Conservation (phyloP, 805 yeast species). For the Saturnispora zaruensis region DNA sequence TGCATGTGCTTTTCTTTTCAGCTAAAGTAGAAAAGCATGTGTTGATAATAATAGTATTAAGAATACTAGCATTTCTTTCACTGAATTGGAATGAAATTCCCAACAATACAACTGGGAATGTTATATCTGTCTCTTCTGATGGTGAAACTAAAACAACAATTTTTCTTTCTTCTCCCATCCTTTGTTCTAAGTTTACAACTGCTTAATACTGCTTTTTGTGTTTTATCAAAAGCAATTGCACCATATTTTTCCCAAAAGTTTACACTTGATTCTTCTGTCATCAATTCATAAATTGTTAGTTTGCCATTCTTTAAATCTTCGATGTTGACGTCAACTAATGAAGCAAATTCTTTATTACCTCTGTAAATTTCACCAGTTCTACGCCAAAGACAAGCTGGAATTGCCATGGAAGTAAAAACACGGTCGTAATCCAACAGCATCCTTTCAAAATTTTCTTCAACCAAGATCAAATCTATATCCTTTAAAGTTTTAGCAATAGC, state of each 20-base stretch:
- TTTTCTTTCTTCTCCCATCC: slow-evolving; percentile 70
- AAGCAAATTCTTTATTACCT: slow-evolving; percentile 94
- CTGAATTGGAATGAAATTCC: slow-evolving; percentile 80
- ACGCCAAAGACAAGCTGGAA: slow-evolving; percentile 96
- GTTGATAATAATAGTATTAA: no score
- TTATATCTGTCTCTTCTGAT: slow-evolving; percentile 87
- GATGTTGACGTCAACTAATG: slow-evolving; percentile 78
- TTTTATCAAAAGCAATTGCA: slow-evolving; percentile 90
- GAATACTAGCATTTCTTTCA: no score
- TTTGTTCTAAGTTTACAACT: slow-evolving; percentile 80
- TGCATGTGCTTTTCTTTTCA: neutral
- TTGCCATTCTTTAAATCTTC: slow-evolving; percentile 91
- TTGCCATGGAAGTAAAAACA: slow-evolving; percentile 94
- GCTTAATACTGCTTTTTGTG: slow-evolving; percentile 89
- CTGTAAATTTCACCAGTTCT: slow-evolving; percentile 94
- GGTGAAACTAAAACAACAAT: slow-evolving; percentile 92
- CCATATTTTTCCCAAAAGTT: slow-evolving; percentile 98
- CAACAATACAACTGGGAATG: slow-evolving; percentile 93
- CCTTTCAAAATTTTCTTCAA: slow-evolving; percentile 89
- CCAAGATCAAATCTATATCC: slow-evolving; percentile 84
- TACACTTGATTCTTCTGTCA: slow-evolving; percentile 94
- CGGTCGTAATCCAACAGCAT: slow-evolving; percentile 90
- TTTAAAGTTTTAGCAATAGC: slow-evolving; percentile 85
- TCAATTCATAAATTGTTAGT: slow-evolving; percentile 82
- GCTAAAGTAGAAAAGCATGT: neutral